phyloP scores from a whole-genome alignment of 2,329 filamentous ascomycete species.

The Amesomyces nigricolor region DNA sequence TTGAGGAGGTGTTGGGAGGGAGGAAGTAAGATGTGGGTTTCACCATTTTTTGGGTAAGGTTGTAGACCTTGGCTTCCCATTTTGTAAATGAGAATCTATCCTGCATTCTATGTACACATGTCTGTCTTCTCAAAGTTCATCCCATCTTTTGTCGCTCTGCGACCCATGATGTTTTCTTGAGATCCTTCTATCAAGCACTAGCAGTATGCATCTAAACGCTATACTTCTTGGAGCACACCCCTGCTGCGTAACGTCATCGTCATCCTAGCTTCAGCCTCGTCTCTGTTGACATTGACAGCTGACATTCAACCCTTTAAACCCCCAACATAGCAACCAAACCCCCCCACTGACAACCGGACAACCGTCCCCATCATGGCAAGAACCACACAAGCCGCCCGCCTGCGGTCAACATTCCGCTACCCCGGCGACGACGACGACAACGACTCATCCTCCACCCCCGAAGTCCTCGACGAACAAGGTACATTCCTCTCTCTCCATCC shows the following conservation, averaged over 20 bases:
- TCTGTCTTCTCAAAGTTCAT: too few relatives aligned
- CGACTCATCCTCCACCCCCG: conserved; percentile 41
- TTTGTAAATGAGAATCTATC: too few relatives aligned
- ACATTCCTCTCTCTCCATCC: conserved; percentile 8
- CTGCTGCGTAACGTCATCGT: conserved; percentile 4
- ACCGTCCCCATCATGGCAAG: conserved; percentile 12
- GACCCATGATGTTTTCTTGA: too few relatives aligned
- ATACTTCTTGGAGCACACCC: not conserved
- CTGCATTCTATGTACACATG: too few relatives aligned
- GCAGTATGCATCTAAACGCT: not conserved
- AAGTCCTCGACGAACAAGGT: conserved; percentile 74
- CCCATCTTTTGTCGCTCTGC: too few relatives aligned
- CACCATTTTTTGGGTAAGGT: too few relatives aligned
- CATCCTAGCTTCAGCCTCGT: not conserved
- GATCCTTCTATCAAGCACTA: too few relatives aligned
- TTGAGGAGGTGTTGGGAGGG: not conserved
- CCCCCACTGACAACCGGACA: too few relatives aligned
- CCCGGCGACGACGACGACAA: conserved; percentile 51
- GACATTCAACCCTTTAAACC: too few relatives aligned
- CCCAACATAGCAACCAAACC: not conserved
- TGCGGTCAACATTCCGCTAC: conserved; percentile 75
- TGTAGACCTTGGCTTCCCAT: too few relatives aligned
- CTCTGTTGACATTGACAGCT: too few relatives aligned
- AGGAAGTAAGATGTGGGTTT: not conserved
- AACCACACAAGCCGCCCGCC: conserved; percentile 45